These are phyloP conservation scores for Obba rivulosa DNA, from an alignment of 768 basidiomycete species.

Conservation along the genomic window DNA sequence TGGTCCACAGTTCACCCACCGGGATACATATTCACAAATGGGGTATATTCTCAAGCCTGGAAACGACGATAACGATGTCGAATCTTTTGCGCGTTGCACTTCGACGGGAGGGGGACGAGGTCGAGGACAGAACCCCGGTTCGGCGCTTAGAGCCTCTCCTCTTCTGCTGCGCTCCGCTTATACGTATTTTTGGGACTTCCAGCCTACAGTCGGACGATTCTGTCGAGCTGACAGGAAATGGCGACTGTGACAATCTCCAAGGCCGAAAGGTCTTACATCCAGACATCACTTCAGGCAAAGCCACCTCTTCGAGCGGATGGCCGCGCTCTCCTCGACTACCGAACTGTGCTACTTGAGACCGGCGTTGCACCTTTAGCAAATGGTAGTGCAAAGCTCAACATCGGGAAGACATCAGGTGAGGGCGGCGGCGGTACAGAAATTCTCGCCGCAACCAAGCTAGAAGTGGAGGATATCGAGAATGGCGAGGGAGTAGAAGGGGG, in stretches of 20 bases:
- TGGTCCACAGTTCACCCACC: neutral
- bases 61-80: too few relatives aligned
- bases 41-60: too few relatives aligned
- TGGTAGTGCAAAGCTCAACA: conserved; percentile 70
- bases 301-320: conserved; percentile 76
- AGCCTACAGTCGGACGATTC: too few relatives aligned
- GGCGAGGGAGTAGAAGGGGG: conserved; percentile 52
- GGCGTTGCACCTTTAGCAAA: conserved; percentile 78
- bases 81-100: too few relatives aligned
- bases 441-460: conserved; percentile 72
- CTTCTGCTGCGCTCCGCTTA: too few relatives aligned
- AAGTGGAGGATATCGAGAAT: conserved; percentile 56
- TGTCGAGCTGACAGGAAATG: too few relatives aligned
- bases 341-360: conserved; percentile 68
- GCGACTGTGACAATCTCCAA: conserved; percentile 48
- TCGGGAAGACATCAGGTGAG: conserved; percentile 54
- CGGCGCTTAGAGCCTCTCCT: too few relatives aligned
- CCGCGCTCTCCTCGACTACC: conserved; percentile 59
- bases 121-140: too few relatives aligned
- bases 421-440: conserved; percentile 71
- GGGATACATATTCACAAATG: conserved; percentile 2
- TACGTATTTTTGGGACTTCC: too few relatives aligned
- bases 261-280: conserved; percentile 74
- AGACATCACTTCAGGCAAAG: conserved; percentile 51
- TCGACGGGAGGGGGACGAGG: too few relatives aligned